phyloP scores from a whole-genome alignment of 2,329 filamentous ascomycete genomes.

The Colletotrichum sp. region DNA sequence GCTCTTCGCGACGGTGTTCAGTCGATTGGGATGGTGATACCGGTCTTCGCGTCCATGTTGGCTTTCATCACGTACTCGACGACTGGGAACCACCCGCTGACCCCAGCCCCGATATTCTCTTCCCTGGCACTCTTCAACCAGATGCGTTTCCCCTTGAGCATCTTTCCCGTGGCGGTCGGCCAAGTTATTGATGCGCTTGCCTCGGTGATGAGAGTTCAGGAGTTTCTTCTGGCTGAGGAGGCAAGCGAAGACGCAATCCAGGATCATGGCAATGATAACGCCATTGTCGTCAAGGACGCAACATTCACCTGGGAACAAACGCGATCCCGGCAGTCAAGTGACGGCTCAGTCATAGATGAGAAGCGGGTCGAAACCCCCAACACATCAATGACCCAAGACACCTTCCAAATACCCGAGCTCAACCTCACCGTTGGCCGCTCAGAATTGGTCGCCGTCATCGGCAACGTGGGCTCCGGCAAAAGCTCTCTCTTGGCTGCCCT shows the following conservation, averaged over 20 bases:
- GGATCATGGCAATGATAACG: constrained; percentile 63
- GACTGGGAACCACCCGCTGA: constrained; percentile 64
- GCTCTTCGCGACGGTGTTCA: constrained; percentile 85
- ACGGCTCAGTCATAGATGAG: constrained; percentile 50
- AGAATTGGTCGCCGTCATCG: constrained; percentile 82
- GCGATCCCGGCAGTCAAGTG: constrained; percentile 29
- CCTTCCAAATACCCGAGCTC: constrained; percentile 74
- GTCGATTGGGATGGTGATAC: constrained; percentile 81
- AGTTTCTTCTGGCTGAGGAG: constrained; percentile 87
- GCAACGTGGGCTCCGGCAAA: constrained; percentile 85
- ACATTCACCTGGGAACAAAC: constrained; percentile 86
- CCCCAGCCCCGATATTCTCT: constrained; percentile 83
- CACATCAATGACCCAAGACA: constrained; percentile 41
- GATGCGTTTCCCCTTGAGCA: constrained; percentile 84
- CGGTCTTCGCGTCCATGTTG: constrained; percentile 93
- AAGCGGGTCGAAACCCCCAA: constrained; percentile 20
- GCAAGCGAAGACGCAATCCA: constrained; percentile 71
- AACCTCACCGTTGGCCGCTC: constrained; percentile 72
- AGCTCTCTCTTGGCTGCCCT: constrained; percentile 85
- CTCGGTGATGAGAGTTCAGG: constrained; percentile 82
- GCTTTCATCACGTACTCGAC: constrained; percentile 84
- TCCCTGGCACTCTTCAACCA: constrained; percentile 93
- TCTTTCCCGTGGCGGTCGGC: constrained; percentile 85
- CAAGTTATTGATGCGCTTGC: constrained; percentile 89
- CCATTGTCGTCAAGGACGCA: constrained; percentile 73